Evolutionary conservation across 208 protist genomes (phyloP).

Genomic region (Crithidia fasciculata): DNA sequence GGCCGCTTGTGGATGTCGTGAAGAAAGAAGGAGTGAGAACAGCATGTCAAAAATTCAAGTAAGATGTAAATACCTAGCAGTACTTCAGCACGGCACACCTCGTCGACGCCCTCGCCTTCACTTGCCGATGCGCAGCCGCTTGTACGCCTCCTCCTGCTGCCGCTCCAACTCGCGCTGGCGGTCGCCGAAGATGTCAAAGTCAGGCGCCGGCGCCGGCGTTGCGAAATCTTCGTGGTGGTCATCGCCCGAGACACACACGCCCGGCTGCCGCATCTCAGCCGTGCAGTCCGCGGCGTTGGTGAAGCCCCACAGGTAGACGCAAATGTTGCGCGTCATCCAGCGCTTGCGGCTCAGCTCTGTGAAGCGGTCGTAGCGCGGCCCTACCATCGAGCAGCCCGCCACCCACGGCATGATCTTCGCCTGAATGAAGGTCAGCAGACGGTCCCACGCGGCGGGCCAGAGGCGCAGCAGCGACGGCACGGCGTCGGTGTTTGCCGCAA

Average conservation of each 20-base stretch:
- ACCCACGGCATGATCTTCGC: conserved; percentile 75
- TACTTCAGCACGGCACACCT: too few relatives aligned
- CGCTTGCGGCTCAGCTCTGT: conserved; percentile 56
- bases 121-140: conserved; percentile 28
- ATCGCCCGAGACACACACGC: conserved; percentile 75
- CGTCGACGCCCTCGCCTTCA: too few relatives aligned
- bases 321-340: conserved; percentile 77
- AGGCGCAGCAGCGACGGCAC: conserved; percentile 51
- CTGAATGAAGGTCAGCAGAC: conserved; percentile 52
- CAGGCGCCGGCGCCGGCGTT: conserved; percentile 50
- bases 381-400: conserved; percentile 79
- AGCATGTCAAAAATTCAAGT: too few relatives aligned
- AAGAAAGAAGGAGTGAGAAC: too few relatives aligned
- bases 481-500: conserved; percentile 20
- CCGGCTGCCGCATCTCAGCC: conserved; percentile 69
- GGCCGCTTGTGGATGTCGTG: too few relatives aligned
- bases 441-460: conserved; percentile 60
- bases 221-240: conserved; percentile 75
- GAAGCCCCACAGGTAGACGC: conserved; percentile 86
- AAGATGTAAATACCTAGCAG: too few relatives aligned
- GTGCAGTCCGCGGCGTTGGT: conserved; percentile 50
- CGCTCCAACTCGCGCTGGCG: conserved; percentile 49
- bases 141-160: conserved; percentile 28
- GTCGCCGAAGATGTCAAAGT: conserved; percentile 87
- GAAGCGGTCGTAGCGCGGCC: conserved; percentile 68